phyloP scores from a whole-genome alignment of 352 stramenopile genomes.

The Phytophthora aleatoria region DNA sequence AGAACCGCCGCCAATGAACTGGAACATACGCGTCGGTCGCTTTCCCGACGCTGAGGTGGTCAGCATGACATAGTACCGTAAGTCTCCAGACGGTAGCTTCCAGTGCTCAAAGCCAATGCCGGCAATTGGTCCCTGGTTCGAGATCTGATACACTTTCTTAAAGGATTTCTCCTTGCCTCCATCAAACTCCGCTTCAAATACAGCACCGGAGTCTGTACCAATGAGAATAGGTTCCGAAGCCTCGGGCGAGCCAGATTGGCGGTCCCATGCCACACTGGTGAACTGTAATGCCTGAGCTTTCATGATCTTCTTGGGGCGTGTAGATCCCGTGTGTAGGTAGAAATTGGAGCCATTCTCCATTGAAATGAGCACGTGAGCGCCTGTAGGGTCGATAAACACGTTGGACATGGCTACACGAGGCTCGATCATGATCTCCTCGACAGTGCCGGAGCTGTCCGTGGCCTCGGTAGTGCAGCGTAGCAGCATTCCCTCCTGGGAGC shows the following conservation, averaged over 20 bases:
- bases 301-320: constrained; percentile 86
- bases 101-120: constrained; percentile 86
- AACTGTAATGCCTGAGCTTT: constrained; percentile 82
- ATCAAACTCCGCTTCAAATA: constrained; percentile 86
- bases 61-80: constrained; percentile 79
- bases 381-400: constrained; percentile 85
- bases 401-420: constrained; percentile 81
- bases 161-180: constrained; percentile 87
- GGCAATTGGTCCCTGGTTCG: constrained; percentile 83
- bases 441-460: constrained; percentile 67
- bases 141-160: constrained; percentile 91
- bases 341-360: constrained; percentile 91
- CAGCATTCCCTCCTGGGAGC: constrained; percentile 81
- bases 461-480: constrained; percentile 79
- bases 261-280: constrained; percentile 83
- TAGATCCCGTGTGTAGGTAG: constrained; percentile 78
- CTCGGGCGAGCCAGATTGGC: constrained; percentile 67
- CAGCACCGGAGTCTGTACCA: constrained; percentile 75
- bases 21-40: constrained; percentile 90
- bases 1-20: constrained; percentile 78
- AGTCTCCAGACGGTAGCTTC: constrained; percentile 59
- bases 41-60: constrained; percentile 87
- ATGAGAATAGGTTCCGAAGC: constrained; percentile 75
- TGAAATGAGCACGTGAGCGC: constrained; percentile 77
- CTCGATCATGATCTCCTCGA: constrained; percentile 92